phyloP scores from a whole-genome alignment of 495 filamentous ascomycete genomes.

The Penicillium paxilli region DNA sequence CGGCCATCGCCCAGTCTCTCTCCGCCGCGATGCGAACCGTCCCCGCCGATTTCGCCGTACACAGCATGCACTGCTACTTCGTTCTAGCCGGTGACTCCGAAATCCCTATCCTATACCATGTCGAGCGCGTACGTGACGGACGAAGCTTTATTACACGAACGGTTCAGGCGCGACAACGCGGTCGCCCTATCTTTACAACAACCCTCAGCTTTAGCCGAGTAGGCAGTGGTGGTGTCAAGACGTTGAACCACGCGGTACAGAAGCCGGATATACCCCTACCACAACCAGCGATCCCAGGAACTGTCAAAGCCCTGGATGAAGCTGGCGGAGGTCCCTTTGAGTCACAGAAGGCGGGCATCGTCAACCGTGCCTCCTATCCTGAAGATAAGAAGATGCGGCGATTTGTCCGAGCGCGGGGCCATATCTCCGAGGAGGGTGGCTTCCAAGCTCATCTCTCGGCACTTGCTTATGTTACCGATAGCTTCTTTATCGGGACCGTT shows the following conservation, averaged over 20 bases:
- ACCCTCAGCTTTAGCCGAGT: conserved; percentile 85
- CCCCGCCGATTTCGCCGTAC: conserved; percentile 72
- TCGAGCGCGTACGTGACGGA: conserved; percentile 90
- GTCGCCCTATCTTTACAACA: conserved; percentile 90
- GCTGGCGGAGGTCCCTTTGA: conserved; percentile 44
- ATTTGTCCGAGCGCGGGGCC: conserved; percentile 76
- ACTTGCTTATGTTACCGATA: conserved; percentile 89
- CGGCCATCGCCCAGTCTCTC: conserved; percentile 89
- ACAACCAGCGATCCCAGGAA: conserved; percentile 19
- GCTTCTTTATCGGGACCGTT: conserved; percentile 90
- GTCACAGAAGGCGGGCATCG: conserved; percentile 38
- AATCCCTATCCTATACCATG: conserved; percentile 87
- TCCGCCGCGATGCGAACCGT: conserved; percentile 87
- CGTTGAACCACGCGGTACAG: conserved; percentile 45
- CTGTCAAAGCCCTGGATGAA: conserved; percentile 24
- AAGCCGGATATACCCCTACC: conserved; percentile 35
- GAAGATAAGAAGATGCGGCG: conserved; percentile 70
- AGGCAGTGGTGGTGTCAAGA: conserved; percentile 61
- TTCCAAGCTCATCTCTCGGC: conserved; percentile 78
- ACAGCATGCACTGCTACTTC: conserved; percentile 99
- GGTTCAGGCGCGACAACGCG: conserved; percentile 87
- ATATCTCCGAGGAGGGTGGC: conserved; percentile 70
- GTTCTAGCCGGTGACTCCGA: conserved; percentile 83
- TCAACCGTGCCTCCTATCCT: conserved; percentile 50
- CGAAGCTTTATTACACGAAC: conserved; percentile 89